phyloP scores from a whole-genome alignment of 2,329 filamentous ascomycete species.

The Immersiporthe knoxdaviesiana region DNA sequence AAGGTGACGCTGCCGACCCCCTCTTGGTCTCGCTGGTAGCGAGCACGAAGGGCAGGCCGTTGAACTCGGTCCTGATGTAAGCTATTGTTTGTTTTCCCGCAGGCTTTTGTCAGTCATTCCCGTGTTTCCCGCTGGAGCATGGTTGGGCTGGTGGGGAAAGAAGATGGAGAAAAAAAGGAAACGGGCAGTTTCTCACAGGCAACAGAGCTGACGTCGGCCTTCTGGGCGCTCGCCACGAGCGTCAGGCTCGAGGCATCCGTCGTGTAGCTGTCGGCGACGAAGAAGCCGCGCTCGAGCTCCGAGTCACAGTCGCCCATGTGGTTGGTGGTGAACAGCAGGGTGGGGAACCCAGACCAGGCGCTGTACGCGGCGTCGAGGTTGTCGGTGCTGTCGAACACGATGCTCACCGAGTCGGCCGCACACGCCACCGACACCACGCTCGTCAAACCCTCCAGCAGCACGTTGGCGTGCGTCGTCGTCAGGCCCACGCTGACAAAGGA shows the following conservation, averaged over 20 bases:
- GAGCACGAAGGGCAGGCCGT: slow-evolving; percentile 23
- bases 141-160: too few species aligned
- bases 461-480: slow-evolving; percentile 15
- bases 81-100: background rate
- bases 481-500: slow-evolving; percentile 22
- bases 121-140: too few species aligned
- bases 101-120: too few species aligned
- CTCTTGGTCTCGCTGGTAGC: slow-evolving; percentile 9
- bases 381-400: slow-evolving; percentile 20
- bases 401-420: slow-evolving; percentile 20
- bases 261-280: slow-evolving; percentile 17
- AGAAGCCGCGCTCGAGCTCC: slow-evolving; percentile 27
- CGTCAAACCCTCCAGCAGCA: slow-evolving; percentile 22
- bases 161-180: too few species aligned
- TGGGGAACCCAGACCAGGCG: slow-evolving; percentile 19
- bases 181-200: slow-evolving; percentile 11
- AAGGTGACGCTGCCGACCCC: slow-evolving; percentile 29
- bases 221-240: slow-evolving; percentile 19
- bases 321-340: slow-evolving; percentile 24
- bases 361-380: slow-evolving; percentile 20
- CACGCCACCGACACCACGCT: slow-evolving; percentile 22
- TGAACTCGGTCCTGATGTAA: slow-evolving; percentile 25
- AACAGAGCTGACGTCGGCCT: slow-evolving; percentile 9
- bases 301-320: slow-evolving; percentile 27
- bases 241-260: slow-evolving; percentile 15